Evolutionary conservation across 2,329 filamentous ascomycete species (phyloP), one percentile per base, ranked within the genome.

Genomic region (Westerdykella ornata): DNA sequence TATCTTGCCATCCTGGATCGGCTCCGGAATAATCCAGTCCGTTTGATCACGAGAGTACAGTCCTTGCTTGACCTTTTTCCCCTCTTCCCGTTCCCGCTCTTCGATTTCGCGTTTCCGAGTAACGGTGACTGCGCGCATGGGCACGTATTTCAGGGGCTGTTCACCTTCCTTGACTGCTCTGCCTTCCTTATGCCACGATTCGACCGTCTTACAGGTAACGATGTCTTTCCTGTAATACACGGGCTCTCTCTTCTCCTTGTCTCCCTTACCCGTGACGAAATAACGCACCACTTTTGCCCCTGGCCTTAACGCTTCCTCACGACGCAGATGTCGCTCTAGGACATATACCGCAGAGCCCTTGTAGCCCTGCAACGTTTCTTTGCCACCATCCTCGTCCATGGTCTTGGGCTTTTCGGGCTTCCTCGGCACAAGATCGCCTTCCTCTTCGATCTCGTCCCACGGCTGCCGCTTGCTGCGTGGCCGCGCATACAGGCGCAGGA

Each of bases 111-210:
- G 80, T 54, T 88, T 85, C 16, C 92, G 78, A 39, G 88, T 87
- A 2, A 85, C 77, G 0, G 92, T 98, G 3, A 95, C 90, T 13
- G 88, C 92, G 32, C 92, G 84, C 60, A 92, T 88, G 0, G 90
- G 88, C 0, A 95, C 92, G 32, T 78, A 76, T 63, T 98, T 98
- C 45, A 96, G 68, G 0, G 92, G 86, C 37, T 80, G 69, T 50
- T 84, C 81, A 3, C 85, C 88, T 0, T 73, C 59, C 18, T 78
- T 75, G 3, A 92, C 81, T 18, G 81, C 83, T 9, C 90, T 79
- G 0, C 92, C 92, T 71, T 96, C 90, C 62, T 96, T 96, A 62
- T 97, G 92, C 92, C 92, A 98, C 1, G 87, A 95, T 62, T 98
- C 92, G 1, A 85, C 84, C 19, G 87, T 94, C 65, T 95, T 89